phyloP scores from a whole-genome alignment of 2,329 filamentous ascomycete genomes.

The Fusarium sp. region DNA sequence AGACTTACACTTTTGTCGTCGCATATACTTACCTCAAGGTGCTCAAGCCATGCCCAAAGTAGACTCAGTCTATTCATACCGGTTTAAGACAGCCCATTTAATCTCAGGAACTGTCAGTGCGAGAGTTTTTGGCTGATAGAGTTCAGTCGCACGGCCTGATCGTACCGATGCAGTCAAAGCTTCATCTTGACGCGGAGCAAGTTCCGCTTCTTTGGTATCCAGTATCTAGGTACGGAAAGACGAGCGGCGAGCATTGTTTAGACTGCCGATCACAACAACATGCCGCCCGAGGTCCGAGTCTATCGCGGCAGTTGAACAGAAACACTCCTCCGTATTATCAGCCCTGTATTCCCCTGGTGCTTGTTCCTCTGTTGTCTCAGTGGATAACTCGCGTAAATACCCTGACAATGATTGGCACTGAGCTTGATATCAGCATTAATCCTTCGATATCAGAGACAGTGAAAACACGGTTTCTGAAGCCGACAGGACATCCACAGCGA shows the following conservation, averaged over 20 bases:
- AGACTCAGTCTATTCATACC: neutral
- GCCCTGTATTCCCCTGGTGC: neutral
- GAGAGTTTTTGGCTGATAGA: constrained; percentile 5
- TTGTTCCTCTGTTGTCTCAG: neutral
- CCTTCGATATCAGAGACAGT: constrained; percentile 10
- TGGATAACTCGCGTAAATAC: neutral
- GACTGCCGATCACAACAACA: constrained; percentile 21
- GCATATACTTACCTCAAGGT: constrained; percentile 20
- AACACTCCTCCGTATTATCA: neutral
- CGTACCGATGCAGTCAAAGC: neutral
- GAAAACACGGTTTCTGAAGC: neutral
- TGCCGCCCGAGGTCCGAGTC: constrained; percentile 17
- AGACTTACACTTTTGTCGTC: neutral
- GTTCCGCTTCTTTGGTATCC: constrained; percentile 5
- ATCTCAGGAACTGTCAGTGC: constrained; percentile 8
- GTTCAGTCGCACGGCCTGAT: constrained; percentile 3
- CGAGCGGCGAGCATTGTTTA: neutral
- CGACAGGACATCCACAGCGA: constrained; percentile 8
- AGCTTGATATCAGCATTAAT: neutral
- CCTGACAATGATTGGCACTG: neutral
- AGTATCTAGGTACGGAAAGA: neutral
- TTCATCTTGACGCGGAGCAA: neutral
- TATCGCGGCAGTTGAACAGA: constrained; percentile 24
- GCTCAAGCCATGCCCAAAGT: neutral
- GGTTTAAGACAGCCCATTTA: constrained; percentile 4